Evolutionary conservation across 495 filamentous ascomycete species (phyloP), one percentile per base, ranked within the genome.

Genomic region (Aspergillus affinis): DNA sequence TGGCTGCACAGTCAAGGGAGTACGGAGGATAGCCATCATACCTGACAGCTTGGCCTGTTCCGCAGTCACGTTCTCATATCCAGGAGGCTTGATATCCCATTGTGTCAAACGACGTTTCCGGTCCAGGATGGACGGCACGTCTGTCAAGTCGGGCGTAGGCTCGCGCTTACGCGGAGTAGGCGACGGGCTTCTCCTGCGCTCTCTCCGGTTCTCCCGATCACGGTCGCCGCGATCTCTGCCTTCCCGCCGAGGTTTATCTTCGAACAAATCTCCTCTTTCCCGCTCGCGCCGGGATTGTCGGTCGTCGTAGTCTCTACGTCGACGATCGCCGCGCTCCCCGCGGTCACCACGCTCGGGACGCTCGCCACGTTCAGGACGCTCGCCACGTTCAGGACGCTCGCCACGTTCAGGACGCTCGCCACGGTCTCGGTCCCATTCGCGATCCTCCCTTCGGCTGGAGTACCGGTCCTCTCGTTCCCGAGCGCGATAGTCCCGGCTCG

Each of bases 41-140:
- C 91, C 91, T n/a, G 94, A 99, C 36, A 99, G 83, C 81, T 99
- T 99, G 26, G 94, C 95, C 71, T 98, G 95, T 72, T 99, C 94
- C 23, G 94, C 95, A 13, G 95, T 97, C 61, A 99, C 94, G 76
- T 96, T 97, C 74, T 98, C 94, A 68, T 99, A 99, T 29, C 94
- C 93, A 20, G 91, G 91, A 13, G 94, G 94, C 78, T 98, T 99
- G 73, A 99, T 96, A 72, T 99, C 94, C 94, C 94, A 99, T 73
- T 98, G 96, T 29, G 92, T 97, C 79, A 98, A 76, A 55, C 94
- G 87, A 65, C 94, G 87, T 81, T 90, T 92, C 57, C 93, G 87
- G 64, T 91, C 86, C 55, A 90, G 78, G 55, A 99, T 79, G 9
- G 91, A 84, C 26, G 86, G 78, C 59, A 91, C 78, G 66, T 96